phyloP scores from a whole-genome alignment of 805 yeast genomes.

The Candida insectorum region DNA sequence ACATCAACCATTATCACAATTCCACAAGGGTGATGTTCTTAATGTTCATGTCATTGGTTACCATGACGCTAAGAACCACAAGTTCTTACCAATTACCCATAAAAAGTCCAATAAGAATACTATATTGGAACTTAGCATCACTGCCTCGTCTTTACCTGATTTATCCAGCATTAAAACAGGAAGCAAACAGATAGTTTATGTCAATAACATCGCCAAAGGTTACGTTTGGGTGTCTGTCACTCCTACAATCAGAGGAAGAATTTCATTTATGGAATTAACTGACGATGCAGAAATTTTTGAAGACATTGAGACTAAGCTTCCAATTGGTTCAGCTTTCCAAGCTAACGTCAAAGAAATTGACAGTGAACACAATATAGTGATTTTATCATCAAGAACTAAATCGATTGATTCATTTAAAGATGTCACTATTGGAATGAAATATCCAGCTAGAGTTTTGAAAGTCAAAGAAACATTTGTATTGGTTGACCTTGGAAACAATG shows the following conservation, averaged over 20 bases:
- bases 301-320: slow-evolving; percentile 54
- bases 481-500: slow-evolving; percentile 63
- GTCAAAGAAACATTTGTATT: slow-evolving; percentile 58
- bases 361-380: slow-evolving; percentile 46
- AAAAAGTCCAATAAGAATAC: slow-evolving; percentile 48
- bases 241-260: slow-evolving; percentile 64
- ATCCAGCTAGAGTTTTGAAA: slow-evolving; percentile 62
- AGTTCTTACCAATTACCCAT: slow-evolving; percentile 63
- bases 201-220: slow-evolving; percentile 62
- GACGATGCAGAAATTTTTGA: slow-evolving; percentile 48
- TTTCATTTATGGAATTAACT: slow-evolving; percentile 62
- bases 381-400: slow-evolving; percentile 49
- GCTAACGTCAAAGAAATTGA: slow-evolving; percentile 56
- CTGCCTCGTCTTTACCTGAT: slow-evolving; percentile 22
- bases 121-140: slow-evolving; percentile 61
- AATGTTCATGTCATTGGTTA: slow-evolving; percentile 71
- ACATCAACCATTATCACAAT: slow-evolving; percentile 55
- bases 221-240: slow-evolving; percentile 66
- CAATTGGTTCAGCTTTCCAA: slow-evolving; percentile 68
- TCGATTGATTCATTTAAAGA: slow-evolving; percentile 43
- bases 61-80: slow-evolving; percentile 68
- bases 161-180: slow-evolving; percentile 48
- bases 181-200: slow-evolving; percentile 52
- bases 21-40: slow-evolving; percentile 55
- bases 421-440: slow-evolving; percentile 48